phyloP scores from a whole-genome alignment of 495 filamentous ascomycete genomes.

The Extremus antarcticus region DNA sequence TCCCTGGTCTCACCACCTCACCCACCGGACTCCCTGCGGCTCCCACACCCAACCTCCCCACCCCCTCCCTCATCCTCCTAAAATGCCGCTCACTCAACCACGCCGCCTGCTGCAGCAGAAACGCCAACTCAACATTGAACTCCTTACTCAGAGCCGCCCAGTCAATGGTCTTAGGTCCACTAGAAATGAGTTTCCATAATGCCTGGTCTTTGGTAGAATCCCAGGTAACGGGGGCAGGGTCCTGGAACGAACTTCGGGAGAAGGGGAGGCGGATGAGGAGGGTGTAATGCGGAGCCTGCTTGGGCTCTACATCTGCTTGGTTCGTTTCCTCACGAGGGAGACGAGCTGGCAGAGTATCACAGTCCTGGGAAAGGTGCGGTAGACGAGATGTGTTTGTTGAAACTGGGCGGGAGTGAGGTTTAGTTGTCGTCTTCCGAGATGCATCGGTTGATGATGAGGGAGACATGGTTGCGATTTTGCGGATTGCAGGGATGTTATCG shows the following conservation, averaged over 20 bases:
- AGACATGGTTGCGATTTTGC: conserved; percentile 7
- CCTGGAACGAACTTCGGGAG: conserved; percentile 72
- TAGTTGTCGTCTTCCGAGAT: conserved; percentile 1
- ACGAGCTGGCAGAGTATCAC: no score
- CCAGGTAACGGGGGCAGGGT: conserved; percentile 74
- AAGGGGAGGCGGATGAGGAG: conserved; percentile 85
- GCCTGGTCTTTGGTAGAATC: conserved; percentile 71
- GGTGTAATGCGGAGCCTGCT: conserved; percentile 44
- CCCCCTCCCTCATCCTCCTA: conserved; percentile 78
- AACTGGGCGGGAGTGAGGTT: conserved; percentile 6
- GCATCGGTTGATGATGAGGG: neutral
- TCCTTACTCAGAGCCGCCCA: conserved; percentile 27
- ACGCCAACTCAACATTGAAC: conserved; percentile 70
- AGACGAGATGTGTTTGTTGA: neutral
- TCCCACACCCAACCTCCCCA: conserved; percentile 55
- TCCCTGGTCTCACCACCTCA: no score
- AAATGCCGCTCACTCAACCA: conserved; percentile 91
- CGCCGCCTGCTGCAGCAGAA: conserved; percentile 85
- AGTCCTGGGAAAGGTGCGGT: no score
- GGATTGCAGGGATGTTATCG: neutral
- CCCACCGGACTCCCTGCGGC: no score
- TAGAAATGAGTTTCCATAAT: conserved; percentile 83
- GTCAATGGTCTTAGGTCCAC: conserved; percentile 45
- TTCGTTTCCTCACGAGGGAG: no score
- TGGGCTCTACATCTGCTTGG: no score